Evolutionary conservation across 192 early-diverging fungal species (phyloP).

Genomic region (Coemansia sp.): DNA sequence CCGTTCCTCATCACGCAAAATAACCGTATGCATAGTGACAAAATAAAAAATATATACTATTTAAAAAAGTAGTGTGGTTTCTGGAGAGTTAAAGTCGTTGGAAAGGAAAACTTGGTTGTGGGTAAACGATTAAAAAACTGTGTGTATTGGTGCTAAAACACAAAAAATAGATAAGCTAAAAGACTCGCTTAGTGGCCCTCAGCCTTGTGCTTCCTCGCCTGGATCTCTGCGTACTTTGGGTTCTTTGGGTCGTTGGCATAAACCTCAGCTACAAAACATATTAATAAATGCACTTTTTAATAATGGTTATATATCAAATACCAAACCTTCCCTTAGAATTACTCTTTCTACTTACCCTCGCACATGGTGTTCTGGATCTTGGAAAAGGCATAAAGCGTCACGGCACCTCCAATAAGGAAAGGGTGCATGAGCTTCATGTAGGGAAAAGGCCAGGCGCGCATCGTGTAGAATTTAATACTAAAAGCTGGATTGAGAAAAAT

Average conservation of each 20-base stretch:
- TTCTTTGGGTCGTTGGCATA: conserved; percentile 54
- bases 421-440: conserved; percentile 61
- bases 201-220: conserved; percentile 58
- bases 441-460: conserved; percentile 58
- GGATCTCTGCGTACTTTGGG: conserved; percentile 58
- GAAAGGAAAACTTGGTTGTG: neutral
- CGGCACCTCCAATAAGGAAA: conserved; percentile 50
- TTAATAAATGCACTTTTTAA: neutral
- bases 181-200: conserved; percentile 37
- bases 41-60: neutral
- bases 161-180: neutral
- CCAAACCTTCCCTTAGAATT: too few relatives aligned
- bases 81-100: too few relatives aligned
- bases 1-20: conserved; percentile 30
- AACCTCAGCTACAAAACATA: conserved; percentile 31
- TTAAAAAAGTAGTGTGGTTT: too few relatives aligned
- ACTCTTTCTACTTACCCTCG: conserved; percentile 30
- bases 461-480: neutral
- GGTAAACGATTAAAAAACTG: neutral
- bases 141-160: conserved; percentile 7
- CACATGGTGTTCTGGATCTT: conserved; percentile 59
- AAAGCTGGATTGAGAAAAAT: conserved; percentile 2
- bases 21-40: conserved; percentile 13
- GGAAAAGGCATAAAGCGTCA: conserved; percentile 37
- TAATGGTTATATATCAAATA: neutral